Evolutionary conservation across 2,329 filamentous ascomycete genomes (phyloP).

Genomic region (Pseudopyricularia javanii): DNA sequence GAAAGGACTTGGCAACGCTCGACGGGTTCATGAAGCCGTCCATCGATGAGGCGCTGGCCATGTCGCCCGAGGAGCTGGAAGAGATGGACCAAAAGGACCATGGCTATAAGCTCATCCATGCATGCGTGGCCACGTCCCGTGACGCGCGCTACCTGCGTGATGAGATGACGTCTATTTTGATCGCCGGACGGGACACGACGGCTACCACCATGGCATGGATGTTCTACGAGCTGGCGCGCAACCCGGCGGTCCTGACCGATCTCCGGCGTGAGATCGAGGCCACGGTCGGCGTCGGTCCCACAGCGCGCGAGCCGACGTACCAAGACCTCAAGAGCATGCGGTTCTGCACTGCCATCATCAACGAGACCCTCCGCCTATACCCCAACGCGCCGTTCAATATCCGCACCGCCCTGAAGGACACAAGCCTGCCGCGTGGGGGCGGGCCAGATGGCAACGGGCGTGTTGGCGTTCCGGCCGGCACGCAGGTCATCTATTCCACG

Average conservation of each 20-base stretch:
- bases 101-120: constrained; percentile 43
- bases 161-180: constrained; percentile 39
- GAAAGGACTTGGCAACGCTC: not conserved
- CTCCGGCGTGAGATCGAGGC: constrained; percentile 19
- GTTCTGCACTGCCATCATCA: not conserved
- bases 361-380: not conserved
- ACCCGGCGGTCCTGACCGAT: constrained; percentile 10
- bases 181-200: constrained; percentile 29
- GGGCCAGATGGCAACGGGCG: constrained; percentile 6
- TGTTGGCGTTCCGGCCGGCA: constrained; percentile 12
- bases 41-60: not conserved
- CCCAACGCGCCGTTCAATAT: constrained; percentile 9
- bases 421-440: constrained; percentile 10
- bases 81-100: constrained; percentile 4
- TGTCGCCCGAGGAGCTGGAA: not conserved
- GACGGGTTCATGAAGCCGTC: not conserved
- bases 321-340: not conserved
- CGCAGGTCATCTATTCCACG: constrained; percentile 12
- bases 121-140: constrained; percentile 34
- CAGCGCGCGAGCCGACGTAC: not conserved
- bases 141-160: constrained; percentile 31
- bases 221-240: constrained; percentile 5
- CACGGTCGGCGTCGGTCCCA: constrained; percentile 6
- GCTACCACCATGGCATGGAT: constrained; percentile 3
- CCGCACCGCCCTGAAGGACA: constrained; percentile 13